phyloP scores from a whole-genome alignment of 116 monocot genomes.

The Trichopus zeylanicus region DNA sequence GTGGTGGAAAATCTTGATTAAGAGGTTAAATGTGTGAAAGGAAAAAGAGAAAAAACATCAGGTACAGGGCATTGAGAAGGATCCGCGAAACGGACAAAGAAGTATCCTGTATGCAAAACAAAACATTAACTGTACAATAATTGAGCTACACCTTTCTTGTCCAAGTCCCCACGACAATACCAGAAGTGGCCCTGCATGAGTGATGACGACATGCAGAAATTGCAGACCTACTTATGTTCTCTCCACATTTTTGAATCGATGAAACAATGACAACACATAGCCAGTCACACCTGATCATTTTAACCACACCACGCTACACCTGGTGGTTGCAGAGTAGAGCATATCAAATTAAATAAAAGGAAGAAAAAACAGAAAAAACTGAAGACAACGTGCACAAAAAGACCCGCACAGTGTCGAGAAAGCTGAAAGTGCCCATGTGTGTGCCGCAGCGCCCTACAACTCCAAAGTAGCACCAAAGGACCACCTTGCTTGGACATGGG shows the following conservation, averaged over 20 bases:
- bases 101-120: too few species aligned
- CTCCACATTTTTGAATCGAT: background rate
- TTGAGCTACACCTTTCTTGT: background rate
- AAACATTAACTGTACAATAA: background rate
- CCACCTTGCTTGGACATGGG: too few species aligned
- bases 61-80: background rate
- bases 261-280: constrained; percentile 1
- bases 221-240: background rate
- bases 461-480: too few species aligned
- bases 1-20: too few species aligned
- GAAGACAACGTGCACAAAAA: too few species aligned
- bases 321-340: background rate
- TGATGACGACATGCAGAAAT: background rate
- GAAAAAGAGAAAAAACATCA: background rate
- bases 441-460: too few species aligned
- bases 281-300: background rate
- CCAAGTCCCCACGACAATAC: background rate
- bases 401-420: too few species aligned
- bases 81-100: too few species aligned
- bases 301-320: background rate
- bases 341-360: background rate
- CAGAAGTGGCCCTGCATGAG: background rate
- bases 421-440: too few species aligned
- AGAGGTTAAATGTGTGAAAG: too few species aligned
- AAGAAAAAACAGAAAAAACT: too few species aligned